Evolutionary conservation across 106 monocot genomes (phyloP).

Genomic region (Dendrobium nobile): DNA sequence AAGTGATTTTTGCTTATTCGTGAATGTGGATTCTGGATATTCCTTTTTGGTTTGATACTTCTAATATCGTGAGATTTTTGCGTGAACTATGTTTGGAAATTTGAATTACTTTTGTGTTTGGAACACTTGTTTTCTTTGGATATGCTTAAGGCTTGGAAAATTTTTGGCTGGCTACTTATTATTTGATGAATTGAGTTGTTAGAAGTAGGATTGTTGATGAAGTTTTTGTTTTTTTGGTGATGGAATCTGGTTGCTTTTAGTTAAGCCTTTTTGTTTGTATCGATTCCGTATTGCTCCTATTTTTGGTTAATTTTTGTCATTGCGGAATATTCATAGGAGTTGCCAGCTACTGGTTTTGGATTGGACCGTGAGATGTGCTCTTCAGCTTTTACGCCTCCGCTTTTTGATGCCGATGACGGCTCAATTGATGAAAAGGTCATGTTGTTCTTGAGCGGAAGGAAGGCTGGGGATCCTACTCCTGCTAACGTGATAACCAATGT

Average conservation of each 20-base stretch:
- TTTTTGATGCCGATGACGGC: not conserved
- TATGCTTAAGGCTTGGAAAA: not conserved
- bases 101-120: not conserved
- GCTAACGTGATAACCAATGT: conserved; percentile 26
- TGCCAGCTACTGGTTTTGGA: not conserved
- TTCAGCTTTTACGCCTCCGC: not conserved
- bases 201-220: not conserved
- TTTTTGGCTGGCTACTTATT: not conserved
- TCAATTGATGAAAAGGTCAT: conserved; percentile 6
- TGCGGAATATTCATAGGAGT: not conserved
- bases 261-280: not conserved
- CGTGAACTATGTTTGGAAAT: too few species aligned
- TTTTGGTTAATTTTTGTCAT: not conserved
- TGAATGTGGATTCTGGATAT: not conserved
- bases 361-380: not conserved
- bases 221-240: not conserved
- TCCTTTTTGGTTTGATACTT: not conserved
- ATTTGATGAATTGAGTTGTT: not conserved
- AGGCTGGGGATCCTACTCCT: conserved; percentile 29
- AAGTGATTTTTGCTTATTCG: not conserved
- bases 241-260: not conserved
- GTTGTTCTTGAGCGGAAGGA: conserved; percentile 17
- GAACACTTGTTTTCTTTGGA: not conserved
- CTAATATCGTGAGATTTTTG: not conserved
- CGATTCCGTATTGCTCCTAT: not conserved